These are phyloP conservation scores for Saturnispora gosingensis DNA, from an alignment of 805 yeast genomes.

Conservation along the genomic window DNA sequence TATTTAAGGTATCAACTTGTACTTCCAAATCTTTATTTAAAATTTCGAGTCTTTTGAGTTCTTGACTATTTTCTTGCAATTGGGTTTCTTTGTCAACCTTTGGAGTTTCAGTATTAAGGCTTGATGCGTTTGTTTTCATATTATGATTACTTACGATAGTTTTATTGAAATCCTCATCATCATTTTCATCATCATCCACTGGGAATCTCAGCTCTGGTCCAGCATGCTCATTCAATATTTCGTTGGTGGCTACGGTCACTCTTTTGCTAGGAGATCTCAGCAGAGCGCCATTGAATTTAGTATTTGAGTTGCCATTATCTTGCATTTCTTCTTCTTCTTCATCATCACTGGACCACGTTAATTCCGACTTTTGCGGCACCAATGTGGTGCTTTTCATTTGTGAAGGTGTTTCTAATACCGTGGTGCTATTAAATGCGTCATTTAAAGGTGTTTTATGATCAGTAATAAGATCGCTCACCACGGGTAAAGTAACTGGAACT, in stretches of 20 bases:
- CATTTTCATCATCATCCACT: conserved; percentile 6
- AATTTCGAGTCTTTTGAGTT: background rate
- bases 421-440: conserved; percentile 8
- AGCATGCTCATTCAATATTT: conserved; percentile 11
- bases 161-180: background rate
- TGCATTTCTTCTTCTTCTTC: conserved; percentile 61
- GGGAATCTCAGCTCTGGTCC: conserved; percentile 10
- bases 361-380: conserved; percentile 74
- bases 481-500: background rate
- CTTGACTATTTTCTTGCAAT: background rate
- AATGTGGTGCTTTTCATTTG: conserved; percentile 52
- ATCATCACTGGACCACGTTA: conserved; percentile 86
- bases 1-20: conserved; percentile 4
- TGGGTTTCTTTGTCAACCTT: conserved; percentile 1
- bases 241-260: conserved; percentile 11
- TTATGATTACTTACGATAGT: background rate
- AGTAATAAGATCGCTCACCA: conserved; percentile 2
- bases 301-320: conserved; percentile 9
- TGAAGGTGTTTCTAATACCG: conserved; percentile 21
- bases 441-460: conserved; percentile 14
- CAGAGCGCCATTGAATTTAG: conserved; percentile 6
- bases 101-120: conserved; percentile 8
- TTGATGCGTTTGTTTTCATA: background rate
- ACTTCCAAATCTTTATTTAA: conserved; percentile 4
- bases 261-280: conserved; percentile 12